Percentiles rank a stretch among this genome's conserved stretches.
phyloP scores from a whole-genome alignment of 805 yeast genomes.

The Saccharomycopsis schoenii region DNA sequence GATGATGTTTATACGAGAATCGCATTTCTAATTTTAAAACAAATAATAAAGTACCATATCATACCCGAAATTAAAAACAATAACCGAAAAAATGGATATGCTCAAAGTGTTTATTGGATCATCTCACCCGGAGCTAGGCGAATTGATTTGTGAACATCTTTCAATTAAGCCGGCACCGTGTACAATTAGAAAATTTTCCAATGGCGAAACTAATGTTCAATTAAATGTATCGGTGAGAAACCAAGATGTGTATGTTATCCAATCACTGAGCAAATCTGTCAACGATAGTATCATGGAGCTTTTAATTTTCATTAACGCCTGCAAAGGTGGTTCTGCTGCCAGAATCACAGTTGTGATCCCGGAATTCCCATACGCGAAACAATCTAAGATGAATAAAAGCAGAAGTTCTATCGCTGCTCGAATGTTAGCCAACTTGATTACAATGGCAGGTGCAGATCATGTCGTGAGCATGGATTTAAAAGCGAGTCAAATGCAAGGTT shows the following conservation, averaged over 20 bases:
- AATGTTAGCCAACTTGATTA: slow-evolving; percentile 41
- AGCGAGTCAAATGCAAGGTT: slow-evolving; percentile 58
- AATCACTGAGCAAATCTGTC: slow-evolving; percentile 64
- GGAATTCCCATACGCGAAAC: slow-evolving; percentile 93
- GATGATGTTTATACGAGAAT: too few relatives aligned
- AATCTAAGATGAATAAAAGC: slow-evolving; percentile 37
- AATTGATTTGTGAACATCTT: slow-evolving; percentile 26
- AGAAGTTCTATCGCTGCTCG: slow-evolving; percentile 26
- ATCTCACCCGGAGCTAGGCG: slow-evolving; percentile 28
- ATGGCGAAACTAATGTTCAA: slow-evolving; percentile 81
- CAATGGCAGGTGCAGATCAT: slow-evolving; percentile 54
- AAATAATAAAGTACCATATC: too few relatives aligned
- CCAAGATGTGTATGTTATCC: slow-evolving; percentile 73
- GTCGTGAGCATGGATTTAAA: slow-evolving; percentile 57
- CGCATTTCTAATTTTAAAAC: too few relatives aligned
- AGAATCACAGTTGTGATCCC: slow-evolving; percentile 92
- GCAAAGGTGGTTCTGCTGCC: slow-evolving; percentile 92
- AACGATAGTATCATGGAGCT: slow-evolving; percentile 85
- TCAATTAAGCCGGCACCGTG: slow-evolving; percentile 29
- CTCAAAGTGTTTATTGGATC: slow-evolving; percentile 29
- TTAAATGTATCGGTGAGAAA: slow-evolving; percentile 85
- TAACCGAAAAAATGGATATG: slow-evolving; percentile 23
- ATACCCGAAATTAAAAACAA: neutral
- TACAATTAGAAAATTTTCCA: slow-evolving; percentile 64
- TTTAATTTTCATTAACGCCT: slow-evolving; percentile 83